phyloP scores from a whole-genome alignment of 2,329 filamentous ascomycete genomes.

The Alternaria atra region DNA sequence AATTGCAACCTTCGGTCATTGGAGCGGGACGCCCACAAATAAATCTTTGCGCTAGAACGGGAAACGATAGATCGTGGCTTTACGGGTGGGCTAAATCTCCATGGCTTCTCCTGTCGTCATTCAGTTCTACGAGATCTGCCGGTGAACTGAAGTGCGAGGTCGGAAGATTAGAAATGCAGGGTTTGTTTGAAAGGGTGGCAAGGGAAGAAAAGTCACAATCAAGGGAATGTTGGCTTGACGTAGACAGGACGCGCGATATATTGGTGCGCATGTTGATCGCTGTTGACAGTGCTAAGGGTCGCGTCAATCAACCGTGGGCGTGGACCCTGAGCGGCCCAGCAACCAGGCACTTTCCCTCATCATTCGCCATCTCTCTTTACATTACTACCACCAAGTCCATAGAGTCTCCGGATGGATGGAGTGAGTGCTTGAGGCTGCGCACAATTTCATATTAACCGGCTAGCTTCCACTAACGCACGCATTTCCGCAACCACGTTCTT shows the following conservation, averaged over 20 bases:
- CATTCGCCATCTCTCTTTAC: background rate
- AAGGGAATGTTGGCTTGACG: background rate
- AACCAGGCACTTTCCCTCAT: conserved; percentile 15
- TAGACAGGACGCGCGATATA: conserved; percentile 6
- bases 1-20: background rate
- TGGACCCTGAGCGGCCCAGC: conserved; percentile 20
- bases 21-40: background rate
- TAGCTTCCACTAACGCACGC: background rate
- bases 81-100: conserved; percentile 4
- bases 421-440: background rate
- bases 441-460: conserved; percentile 10
- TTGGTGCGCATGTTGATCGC: conserved; percentile 20
- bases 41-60: background rate
- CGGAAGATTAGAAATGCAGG: background rate
- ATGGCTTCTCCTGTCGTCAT: conserved; percentile 10
- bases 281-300: conserved; percentile 12
- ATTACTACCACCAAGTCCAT: background rate
- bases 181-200: too few relatives aligned
- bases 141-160: background rate
- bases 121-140: background rate
- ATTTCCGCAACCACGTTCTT: conserved; percentile 4
- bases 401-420: background rate
- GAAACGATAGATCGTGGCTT: conserved; percentile 10
- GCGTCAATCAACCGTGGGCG: conserved; percentile 11
- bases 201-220: background rate